Evolutionary conservation across 306 rosid genomes (phyloP).

Genomic region (Cucumis cinereus): DNA sequence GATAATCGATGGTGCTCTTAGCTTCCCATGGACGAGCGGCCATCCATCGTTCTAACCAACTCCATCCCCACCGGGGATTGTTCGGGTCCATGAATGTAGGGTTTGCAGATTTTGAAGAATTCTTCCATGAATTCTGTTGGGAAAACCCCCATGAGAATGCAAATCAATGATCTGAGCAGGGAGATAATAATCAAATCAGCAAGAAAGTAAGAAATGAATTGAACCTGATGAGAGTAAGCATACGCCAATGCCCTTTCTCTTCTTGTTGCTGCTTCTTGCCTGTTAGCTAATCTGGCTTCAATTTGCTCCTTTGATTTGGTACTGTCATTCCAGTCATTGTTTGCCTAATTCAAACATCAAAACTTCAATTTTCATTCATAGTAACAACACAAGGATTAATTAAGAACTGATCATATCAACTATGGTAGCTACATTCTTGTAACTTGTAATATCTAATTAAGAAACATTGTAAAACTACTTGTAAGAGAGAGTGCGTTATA

Average conservation of each 20-base stretch:
- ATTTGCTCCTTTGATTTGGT: constrained; percentile 58
- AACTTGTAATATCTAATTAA: not conserved
- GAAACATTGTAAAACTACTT: not conserved
- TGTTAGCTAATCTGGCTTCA: constrained; percentile 32
- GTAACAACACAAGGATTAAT: not conserved
- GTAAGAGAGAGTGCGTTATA: not conserved
- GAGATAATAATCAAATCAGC: not conserved
- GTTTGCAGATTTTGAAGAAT: constrained; percentile 39
- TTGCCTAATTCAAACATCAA: constrained; percentile 21
- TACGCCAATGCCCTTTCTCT: constrained; percentile 87
- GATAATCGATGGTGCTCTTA: constrained; percentile 24
- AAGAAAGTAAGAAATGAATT: not conserved
- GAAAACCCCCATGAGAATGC: not conserved
- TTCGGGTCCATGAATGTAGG: constrained; percentile 69
- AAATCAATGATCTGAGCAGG: not conserved
- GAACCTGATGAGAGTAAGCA: constrained; percentile 73
- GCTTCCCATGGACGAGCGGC: constrained; percentile 80
- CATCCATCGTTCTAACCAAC: constrained; percentile 94
- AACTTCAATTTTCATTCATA: not conserved
- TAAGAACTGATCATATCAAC: not conserved
- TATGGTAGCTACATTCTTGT: not conserved
- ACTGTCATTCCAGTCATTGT: constrained; percentile 63
- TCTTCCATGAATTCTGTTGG: constrained; percentile 56
- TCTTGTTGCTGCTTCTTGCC: constrained; percentile 70
- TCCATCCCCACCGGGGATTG: constrained; percentile 96